phyloP scores from a whole-genome alignment of 176 grass and related monocot species.

The Elymus sibiricus region DNA sequence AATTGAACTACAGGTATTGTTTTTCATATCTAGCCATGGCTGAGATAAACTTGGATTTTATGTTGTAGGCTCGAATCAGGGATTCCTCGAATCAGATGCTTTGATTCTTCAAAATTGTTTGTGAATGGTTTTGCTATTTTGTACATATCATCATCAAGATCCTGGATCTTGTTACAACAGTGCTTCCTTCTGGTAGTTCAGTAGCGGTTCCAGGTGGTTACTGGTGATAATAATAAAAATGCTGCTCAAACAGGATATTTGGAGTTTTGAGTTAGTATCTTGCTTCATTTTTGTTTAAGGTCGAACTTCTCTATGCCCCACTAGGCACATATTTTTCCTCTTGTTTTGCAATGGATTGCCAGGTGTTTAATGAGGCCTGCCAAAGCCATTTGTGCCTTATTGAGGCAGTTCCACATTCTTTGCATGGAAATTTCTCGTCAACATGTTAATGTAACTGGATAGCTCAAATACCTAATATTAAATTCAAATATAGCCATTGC shows the following conservation, averaged over 20 bases:
- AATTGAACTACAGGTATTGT: conserved; percentile 81
- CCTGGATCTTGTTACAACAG: not conserved
- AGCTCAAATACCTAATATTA: not conserved
- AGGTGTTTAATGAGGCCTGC: not conserved
- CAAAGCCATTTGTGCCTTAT: not conserved
- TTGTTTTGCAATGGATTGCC: not conserved
- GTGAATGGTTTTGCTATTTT: not conserved
- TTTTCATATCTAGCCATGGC: not conserved
- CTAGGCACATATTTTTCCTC: not conserved
- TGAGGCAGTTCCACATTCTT: not conserved
- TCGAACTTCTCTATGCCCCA: not conserved
- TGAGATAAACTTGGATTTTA: not conserved
- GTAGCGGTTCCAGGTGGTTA: conserved; percentile 15
- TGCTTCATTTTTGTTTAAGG: conserved; percentile 9
- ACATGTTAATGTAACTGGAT: not conserved
- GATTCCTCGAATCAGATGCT: not conserved
- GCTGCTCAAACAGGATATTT: not conserved
- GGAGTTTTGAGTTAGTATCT: not conserved
- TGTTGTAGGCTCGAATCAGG: not conserved
- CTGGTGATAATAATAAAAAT: not conserved
- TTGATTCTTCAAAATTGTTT: not conserved
- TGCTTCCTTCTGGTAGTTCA: not conserved
- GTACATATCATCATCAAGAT: not conserved
- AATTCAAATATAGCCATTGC: conserved; percentile 7
- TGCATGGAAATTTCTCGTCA: not conserved